Base-by-base conservation (phyloP, 768 basidiomycete genomes). In the Xanthoconium stramineum region DNA sequence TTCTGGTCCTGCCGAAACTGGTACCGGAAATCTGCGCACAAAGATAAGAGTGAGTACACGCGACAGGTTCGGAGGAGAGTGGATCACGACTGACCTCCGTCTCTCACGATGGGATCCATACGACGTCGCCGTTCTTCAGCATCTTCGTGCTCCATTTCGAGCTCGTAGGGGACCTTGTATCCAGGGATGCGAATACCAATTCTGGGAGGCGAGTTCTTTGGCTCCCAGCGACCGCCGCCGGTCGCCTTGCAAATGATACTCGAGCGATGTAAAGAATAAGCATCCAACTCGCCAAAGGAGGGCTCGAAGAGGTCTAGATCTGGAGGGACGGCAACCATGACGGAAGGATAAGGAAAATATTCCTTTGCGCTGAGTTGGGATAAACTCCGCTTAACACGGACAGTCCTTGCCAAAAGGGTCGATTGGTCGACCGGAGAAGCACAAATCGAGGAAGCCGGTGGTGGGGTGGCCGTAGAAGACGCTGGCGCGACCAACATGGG, bases 171-270 rank as follows among this genome's bases (percentile, higher is more conserved):
- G 0, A 86, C 81, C 64, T 88, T 88, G 63, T 78, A 78, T 11
- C 88, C 87, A 2, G 84, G 85, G 40, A 84, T 69, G 37, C 83
- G 81, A n/a, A 83, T 70, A 14, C 85, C 66, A 4, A 69, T 63
- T 52, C 58, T 64, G 0, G 72, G 73, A 2, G 78, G 73, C 10
- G 72, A 70, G 32, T 78, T 79, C 63, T 84, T 86, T 35, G 90
- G 89, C 60, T 82, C 81, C 89, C 89, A 91, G 35, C 90, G 83
- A 15, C 89, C 89, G 13, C 88, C 88, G 44, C 90, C 89, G 19
- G 83, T 81, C 1, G 84, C 86, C 62, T 91, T 92, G 74, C 89
- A 92, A 14, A 89, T n/a, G n/a, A n/a, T n/a, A n/a, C n/a, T n/a
- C n/a, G n/a, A n/a, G n/a, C n/a, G n/a, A n/a, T n/a, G 77, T 20